Evolutionary conservation across 1,284 basidiomycete species (phyloP), one percentile per base, ranked within the genome.

Genomic region (Apiotrichum sp.): DNA sequence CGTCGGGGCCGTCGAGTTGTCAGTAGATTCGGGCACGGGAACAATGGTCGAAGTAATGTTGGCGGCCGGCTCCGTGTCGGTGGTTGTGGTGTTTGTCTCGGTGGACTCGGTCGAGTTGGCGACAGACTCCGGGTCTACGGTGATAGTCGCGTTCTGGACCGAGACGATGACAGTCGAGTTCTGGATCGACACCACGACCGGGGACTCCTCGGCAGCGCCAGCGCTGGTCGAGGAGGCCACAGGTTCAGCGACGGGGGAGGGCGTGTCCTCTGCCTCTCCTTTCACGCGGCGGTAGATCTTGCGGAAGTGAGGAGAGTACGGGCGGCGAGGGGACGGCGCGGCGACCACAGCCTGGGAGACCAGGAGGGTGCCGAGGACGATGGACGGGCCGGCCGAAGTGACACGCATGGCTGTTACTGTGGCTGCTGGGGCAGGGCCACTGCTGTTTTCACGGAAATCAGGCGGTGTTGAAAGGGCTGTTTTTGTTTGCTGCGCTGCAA

Each of bases 331-430:
- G 22, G 58, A 62, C 6, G 69, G 68, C 2, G 65, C 55, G 6
- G 71, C 71, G 22, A 66, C 46, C 22, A 36, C 47, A 31, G 65
- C 56, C 16, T 63, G 50, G 2, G 62, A 58, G 5, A 64, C 71
- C 14, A 71, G 63, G 45, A 71, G 61, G 34, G 65, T 68, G 31
- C 66, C 62, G 48, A 72, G 62, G 44, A 71, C 55, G 14, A 65
- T 54, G 32, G 66, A 61, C 34, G 65, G 52, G 43, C 57, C 57
- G 45, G 61, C 57, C 55, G 57, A 38, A 31, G 61, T 47, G 38
- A 62, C 50, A 31, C 61, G 61, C 61, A 62, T 62, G 40, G 32
- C 4, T 33, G 40, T 32, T 39, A n/a, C 33, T 31, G 22, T 22
- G 22, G 22, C 22, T 22, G 22, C 22, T 22, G 22, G 22, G 22